Evolutionary conservation across 306 rosid genomes (phyloP).

Genomic region (Coriaria nepalensis): DNA sequence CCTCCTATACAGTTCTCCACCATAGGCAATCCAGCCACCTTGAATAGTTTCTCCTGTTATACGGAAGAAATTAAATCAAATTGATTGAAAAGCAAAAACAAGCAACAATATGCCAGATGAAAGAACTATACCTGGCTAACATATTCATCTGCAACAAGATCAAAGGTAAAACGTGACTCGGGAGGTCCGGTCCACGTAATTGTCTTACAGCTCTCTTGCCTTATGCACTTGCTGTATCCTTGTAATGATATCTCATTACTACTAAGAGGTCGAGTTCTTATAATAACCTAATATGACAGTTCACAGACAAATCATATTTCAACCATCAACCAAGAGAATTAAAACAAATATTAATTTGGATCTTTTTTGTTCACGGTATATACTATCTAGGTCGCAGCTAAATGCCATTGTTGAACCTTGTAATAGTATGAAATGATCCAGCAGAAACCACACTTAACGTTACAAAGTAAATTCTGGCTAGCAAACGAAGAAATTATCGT

Average conservation of each 20-base stretch:
- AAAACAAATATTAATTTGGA: no score
- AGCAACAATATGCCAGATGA: neutral
- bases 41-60: conserved; percentile 77
- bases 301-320: neutral
- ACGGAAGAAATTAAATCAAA: conserved; percentile 13
- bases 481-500: no score
- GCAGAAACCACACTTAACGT: no score
- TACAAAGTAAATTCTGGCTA: no score
- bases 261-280: conserved; percentile 89
- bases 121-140: conserved; percentile 65
- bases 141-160: conserved; percentile 87
- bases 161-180: conserved; percentile 87
- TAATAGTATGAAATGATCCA: no score
- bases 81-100: neutral
- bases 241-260: conserved; percentile 65
- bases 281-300: conserved; percentile 46
- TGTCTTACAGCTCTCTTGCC: conserved; percentile 70
- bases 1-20: conserved; percentile 94
- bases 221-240: conserved; percentile 70
- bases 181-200: conserved; percentile 91
- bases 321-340: no score
- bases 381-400: no score
- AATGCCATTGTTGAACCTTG: no score
- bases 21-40: conserved; percentile 93
- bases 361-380: no score